Evolutionary conservation across 2,329 filamentous ascomycete species (phyloP).

Genomic region (Aureobasidium sp.): DNA sequence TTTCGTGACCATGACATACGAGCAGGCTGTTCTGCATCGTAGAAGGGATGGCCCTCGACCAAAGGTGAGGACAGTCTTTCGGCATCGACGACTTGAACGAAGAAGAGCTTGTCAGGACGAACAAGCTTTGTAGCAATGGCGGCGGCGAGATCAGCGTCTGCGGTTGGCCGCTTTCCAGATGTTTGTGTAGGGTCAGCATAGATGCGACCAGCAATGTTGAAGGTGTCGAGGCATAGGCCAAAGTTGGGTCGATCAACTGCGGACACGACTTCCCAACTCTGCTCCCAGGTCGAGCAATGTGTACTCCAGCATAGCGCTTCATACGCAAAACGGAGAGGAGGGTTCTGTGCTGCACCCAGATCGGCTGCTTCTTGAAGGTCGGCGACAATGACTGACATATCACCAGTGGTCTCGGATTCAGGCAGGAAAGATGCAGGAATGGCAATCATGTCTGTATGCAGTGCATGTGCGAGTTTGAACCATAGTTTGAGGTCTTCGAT

Average conservation of each 20-base stretch:
- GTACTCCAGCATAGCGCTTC: conserved; percentile 68
- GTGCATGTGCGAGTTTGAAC: conserved; percentile 55
- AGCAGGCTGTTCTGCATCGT: conserved; percentile 46
- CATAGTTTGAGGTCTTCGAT: conserved; percentile 58
- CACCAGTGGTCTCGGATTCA: conserved; percentile 39
- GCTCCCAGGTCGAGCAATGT: conserved; percentile 61
- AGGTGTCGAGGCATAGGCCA: conserved; percentile 18
- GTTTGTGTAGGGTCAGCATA: conserved; percentile 16
- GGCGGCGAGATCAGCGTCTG: conserved; percentile 25
- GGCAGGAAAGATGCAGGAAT: conserved; percentile 63
- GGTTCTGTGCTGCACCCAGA: conserved; percentile 46
- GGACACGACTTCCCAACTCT: conserved; percentile 58
- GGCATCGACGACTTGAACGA: conserved; percentile 68
- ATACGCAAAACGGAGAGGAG: conserved; percentile 58
- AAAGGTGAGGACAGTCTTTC: conserved; percentile 52
- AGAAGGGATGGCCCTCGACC: conserved; percentile 45
- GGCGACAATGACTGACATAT: conserved; percentile 47
- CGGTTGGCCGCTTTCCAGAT: conserved; percentile 12
- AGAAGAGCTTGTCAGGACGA: conserved; percentile 52
- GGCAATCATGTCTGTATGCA: conserved; percentile 63
- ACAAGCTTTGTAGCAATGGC: not conserved
- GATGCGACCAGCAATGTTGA: conserved; percentile 18
- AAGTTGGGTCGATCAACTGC: conserved; percentile 22
- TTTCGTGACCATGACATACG: conserved; percentile 70
- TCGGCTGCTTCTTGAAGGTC: conserved; percentile 61